Evolutionary conservation across 768 basidiomycete genomes (phyloP), one percentile per base, ranked within the genome.

Genomic region (Mycena latifolia): DNA sequence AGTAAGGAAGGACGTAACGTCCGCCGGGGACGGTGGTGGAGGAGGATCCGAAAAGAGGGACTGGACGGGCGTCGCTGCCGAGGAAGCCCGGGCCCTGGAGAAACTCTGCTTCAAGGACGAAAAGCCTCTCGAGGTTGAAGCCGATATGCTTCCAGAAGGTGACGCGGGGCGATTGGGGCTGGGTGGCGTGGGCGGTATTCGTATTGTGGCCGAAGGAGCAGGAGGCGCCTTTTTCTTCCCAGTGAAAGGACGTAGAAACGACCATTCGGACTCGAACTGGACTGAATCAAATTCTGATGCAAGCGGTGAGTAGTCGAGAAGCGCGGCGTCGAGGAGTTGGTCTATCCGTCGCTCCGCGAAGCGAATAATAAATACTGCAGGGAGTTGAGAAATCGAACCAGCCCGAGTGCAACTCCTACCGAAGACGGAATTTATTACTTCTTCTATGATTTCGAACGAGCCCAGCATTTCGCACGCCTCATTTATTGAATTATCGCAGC

Each of bases 241-340:
- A 27, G 81, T 82, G 71, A 94, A 92, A 9, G 92, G 84, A n/a
- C 92, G 86, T 22, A 94, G 79, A 75, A 95, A 92, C 0, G 92
- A 90, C 98, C 98, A 99, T 58, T 99, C 98, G 7, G 94, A 95
- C 78, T 99, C 96, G 73, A 98, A 99, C 68, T 94, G 91, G 22
- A 99, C 83, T 31, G 88, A 85, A 55, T 93, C 93, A 59, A 95
- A 89, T 71, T 92, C 91, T 5, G 88, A 86, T 2, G 92, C 87
- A n/a, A 89, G 82, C 0, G 94, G 86, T 11, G 91, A 86, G 73
- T 92, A 90, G 55, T 98, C 95, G 51, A 99, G 84, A 53, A 99
- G 79, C 0, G 93, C 87, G 1, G 86, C 78, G 73, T 99, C 96
- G 12, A 99, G 84, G 28, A 98, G 79, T 53, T 88, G 85, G 76